Percentiles rank a stretch among this genome's conserved stretches.
Evolutionary conservation across 176 grass and related monocot species (phyloP).

Genomic region (Eremochloa ophiuroides): DNA sequence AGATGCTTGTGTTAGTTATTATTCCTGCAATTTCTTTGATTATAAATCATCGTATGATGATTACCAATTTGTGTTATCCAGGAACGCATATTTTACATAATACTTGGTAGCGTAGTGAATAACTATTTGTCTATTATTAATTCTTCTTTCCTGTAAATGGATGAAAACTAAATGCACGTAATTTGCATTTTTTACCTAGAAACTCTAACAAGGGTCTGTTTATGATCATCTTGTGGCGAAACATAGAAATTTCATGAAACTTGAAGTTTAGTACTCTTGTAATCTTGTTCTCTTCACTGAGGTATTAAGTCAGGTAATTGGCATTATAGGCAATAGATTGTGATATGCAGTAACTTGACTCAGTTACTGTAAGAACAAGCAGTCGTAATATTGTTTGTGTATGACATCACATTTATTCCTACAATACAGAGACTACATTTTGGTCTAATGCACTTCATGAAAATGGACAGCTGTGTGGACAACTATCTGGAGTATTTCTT

Average conservation of each 20-base stretch:
- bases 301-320: not conserved
- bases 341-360: not conserved
- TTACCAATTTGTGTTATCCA: not conserved
- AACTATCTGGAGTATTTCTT: not conserved
- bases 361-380: not conserved
- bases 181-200: not conserved
- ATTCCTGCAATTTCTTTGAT: constrained; percentile 3
- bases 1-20: not conserved
- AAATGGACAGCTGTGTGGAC: not conserved
- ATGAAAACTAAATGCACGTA: not conserved
- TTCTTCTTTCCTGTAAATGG: not conserved
- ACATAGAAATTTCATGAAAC: not conserved
- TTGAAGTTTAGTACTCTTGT: not conserved
- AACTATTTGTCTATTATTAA: not conserved
- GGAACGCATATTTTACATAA: not conserved
- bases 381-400: not conserved
- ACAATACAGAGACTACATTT: not conserved
- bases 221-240: not conserved
- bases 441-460: constrained; percentile 2
- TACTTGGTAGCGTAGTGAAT: not conserved
- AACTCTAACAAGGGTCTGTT: too few relatives aligned
- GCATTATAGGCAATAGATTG: not conserved
- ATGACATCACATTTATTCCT: not conserved
- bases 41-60: not conserved
- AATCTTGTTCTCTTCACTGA: not conserved